These are phyloP conservation scores for Kazachstania viticola DNA, from an alignment of 805 yeast species.

Conservation along the genomic window DNA sequence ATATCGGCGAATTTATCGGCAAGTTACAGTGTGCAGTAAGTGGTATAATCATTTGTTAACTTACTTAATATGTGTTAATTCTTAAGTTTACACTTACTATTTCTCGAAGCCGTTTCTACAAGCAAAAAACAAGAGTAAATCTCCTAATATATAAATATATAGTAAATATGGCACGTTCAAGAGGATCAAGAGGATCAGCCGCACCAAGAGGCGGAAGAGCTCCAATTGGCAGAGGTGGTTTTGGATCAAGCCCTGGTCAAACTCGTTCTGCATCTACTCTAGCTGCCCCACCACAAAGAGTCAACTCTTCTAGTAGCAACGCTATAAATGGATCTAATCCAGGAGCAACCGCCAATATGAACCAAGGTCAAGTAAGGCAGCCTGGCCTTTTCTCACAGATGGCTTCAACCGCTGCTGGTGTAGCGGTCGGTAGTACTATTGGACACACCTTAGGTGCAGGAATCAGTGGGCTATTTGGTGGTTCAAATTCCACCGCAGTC, in stretches of 20 bases:
- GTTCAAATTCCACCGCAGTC: slow-evolving; percentile 40
- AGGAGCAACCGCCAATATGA: slow-evolving; percentile 30
- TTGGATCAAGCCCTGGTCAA: slow-evolving; percentile 32
- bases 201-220: slow-evolving; percentile 33
- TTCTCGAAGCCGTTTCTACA: too few relatives aligned
- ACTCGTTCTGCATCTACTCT: slow-evolving; percentile 69
- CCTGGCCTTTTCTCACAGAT: slow-evolving; percentile 93
- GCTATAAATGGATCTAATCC: slow-evolving; percentile 45
- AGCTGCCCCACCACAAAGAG: slow-evolving; percentile 52
- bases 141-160: background rate
- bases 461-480: slow-evolving; percentile 74
- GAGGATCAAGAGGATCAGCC: slow-evolving; percentile 25
- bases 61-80: too few relatives aligned
- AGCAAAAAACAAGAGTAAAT: background rate
- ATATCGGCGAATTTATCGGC: too few relatives aligned
- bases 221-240: slow-evolving; percentile 19
- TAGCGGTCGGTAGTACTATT: slow-evolving; percentile 94
- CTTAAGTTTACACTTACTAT: too few relatives aligned
- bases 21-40: too few relatives aligned
- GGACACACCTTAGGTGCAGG: slow-evolving; percentile 98
- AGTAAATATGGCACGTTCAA: slow-evolving; percentile 34
- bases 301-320: slow-evolving; percentile 65
- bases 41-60: too few relatives aligned
- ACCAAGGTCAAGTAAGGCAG: slow-evolving; percentile 30
- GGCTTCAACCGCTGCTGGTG: slow-evolving; percentile 99